Evolutionary conservation across 1,139 yeast genomes (phyloP).

Genomic region (Yamadazyma diospyri): DNA sequence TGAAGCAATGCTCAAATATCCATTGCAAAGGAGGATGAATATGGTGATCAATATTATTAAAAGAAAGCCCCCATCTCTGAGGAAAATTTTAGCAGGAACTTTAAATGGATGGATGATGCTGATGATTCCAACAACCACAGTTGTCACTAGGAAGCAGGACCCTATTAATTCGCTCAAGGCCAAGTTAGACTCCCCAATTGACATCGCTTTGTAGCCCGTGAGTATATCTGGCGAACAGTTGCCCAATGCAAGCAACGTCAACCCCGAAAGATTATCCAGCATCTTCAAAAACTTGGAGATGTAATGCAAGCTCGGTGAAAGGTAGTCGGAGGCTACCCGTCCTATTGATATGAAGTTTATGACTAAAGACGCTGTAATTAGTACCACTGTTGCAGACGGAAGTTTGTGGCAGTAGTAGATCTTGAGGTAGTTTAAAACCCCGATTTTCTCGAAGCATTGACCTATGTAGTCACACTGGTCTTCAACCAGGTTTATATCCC

Average conservation of each 20-base stretch:
- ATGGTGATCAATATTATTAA: slow-evolving; percentile 42
- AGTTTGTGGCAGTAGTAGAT: slow-evolving; percentile 18
- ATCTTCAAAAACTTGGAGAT: slow-evolving; percentile 58
- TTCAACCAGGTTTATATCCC: slow-evolving; percentile 8
- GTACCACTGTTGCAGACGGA: slow-evolving; percentile 14
- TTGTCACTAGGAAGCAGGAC: slow-evolving; percentile 73
- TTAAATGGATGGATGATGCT: slow-evolving; percentile 65
- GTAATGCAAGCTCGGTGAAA: slow-evolving; percentile 70
- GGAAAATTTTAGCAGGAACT: slow-evolving; percentile 47
- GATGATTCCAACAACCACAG: slow-evolving; percentile 74
- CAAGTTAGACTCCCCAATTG: slow-evolving; percentile 60
- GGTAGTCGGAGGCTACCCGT: slow-evolving; percentile 67
- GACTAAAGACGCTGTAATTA: slow-evolving; percentile 22
- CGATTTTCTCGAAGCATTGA: slow-evolving; percentile 37
- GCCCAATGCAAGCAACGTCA: slow-evolving; percentile 85
- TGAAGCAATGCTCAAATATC: slow-evolving; percentile 41
- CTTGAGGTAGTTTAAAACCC: slow-evolving; percentile 38
- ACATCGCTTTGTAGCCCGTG: slow-evolving; percentile 79
- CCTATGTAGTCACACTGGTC: slow-evolving; percentile 44
- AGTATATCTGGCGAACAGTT: slow-evolving; percentile 91
- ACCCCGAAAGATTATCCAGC: slow-evolving; percentile 79
- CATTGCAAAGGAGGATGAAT: slow-evolving; percentile 38
- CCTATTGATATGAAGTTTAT: slow-evolving; percentile 62
- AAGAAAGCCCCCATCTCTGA: slow-evolving; percentile 57
- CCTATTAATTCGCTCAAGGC: slow-evolving; percentile 90